Conservation (phyloP, 306 rosid genomes). For the Ochetophila trinervis region DNA sequence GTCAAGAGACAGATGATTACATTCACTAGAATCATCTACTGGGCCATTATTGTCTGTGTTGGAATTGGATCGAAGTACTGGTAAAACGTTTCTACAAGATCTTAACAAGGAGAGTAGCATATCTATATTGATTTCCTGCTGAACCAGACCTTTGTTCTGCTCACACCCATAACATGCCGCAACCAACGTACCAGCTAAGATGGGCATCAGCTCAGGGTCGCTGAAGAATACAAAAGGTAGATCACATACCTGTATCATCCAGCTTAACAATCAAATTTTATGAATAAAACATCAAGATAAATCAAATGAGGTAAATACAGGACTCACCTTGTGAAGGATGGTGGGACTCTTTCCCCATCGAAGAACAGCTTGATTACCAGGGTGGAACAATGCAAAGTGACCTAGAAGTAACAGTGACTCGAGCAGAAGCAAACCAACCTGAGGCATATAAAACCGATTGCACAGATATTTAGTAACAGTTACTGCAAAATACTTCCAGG, state of each 20-base stretch:
- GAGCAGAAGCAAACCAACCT: slow-evolving; percentile 83
- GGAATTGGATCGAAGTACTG: slow-evolving; percentile 39
- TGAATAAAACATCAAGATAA: slow-evolving; percentile 15
- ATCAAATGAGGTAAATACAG: slow-evolving; percentile 12
- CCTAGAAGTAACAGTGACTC: slow-evolving; percentile 83
- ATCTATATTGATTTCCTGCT: slow-evolving; percentile 87
- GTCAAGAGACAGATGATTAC: slow-evolving; percentile 42
- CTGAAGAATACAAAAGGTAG: slow-evolving; percentile 94
- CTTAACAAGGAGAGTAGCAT: slow-evolving; percentile 82
- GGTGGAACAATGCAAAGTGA: slow-evolving; percentile 89
- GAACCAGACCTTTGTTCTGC: slow-evolving; percentile 90
- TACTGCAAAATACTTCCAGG: too few species aligned
- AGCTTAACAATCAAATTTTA: slow-evolving; percentile 40
- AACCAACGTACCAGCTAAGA: slow-evolving; percentile 78
- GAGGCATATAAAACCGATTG: slow-evolving; percentile 23
- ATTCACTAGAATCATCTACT: slow-evolving; percentile 51
- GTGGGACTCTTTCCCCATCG: slow-evolving; percentile 98
- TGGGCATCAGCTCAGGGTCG: slow-evolving; percentile 97
- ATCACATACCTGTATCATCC: slow-evolving; percentile 77
- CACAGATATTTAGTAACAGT: neutral
- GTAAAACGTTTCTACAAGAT: slow-evolving; percentile 60
- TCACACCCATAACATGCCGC: slow-evolving; percentile 87
- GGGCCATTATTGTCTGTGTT: slow-evolving; percentile 38
- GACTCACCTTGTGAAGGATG: slow-evolving; percentile 86
- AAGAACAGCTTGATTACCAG: slow-evolving; percentile 91